Evolutionary conservation across 768 basidiomycete genomes (phyloP).

Genomic region (Russula ochroleuca): DNA sequence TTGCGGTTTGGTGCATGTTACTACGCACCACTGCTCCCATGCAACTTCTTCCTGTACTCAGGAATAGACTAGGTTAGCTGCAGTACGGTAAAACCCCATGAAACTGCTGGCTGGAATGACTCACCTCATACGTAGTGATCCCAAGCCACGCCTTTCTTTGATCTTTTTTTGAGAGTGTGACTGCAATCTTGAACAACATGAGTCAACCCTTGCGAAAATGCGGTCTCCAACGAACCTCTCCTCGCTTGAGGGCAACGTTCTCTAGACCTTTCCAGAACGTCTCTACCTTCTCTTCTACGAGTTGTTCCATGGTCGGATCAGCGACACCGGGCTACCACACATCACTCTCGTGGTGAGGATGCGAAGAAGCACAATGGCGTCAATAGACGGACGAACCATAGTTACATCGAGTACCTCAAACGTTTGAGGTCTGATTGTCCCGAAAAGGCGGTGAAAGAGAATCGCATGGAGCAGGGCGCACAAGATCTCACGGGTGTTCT

Average conservation of each 20-base stretch:
- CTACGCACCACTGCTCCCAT: conserved; percentile 82
- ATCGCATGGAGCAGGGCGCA: conserved; percentile 75
- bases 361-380: background rate
- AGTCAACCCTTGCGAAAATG: background rate
- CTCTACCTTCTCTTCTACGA: conserved; percentile 74
- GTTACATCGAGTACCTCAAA: conserved; percentile 83
- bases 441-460: conserved; percentile 79
- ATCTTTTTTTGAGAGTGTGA: conserved; percentile 74
- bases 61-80: background rate
- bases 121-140: conserved; percentile 45
- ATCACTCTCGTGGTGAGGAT: background rate
- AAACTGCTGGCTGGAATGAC: background rate
- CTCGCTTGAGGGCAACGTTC: conserved; percentile 54
- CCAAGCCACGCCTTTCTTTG: conserved; percentile 78
- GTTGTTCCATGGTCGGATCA: conserved; percentile 64
- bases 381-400: conserved; percentile 51
- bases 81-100: background rate
- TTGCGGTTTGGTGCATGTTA: background rate
- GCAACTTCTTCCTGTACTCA: conserved; percentile 66
- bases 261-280: conserved; percentile 76
- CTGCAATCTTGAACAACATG: conserved; percentile 48
- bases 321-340: conserved; percentile 68
- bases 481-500: conserved; percentile 67
- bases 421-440: conserved; percentile 67
- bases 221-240: conserved; percentile 47